Evolutionary conservation across 495 filamentous ascomycete species (phyloP), one percentile per base, ranked within the genome.

Genomic region (Corynascus novoguineensis): DNA sequence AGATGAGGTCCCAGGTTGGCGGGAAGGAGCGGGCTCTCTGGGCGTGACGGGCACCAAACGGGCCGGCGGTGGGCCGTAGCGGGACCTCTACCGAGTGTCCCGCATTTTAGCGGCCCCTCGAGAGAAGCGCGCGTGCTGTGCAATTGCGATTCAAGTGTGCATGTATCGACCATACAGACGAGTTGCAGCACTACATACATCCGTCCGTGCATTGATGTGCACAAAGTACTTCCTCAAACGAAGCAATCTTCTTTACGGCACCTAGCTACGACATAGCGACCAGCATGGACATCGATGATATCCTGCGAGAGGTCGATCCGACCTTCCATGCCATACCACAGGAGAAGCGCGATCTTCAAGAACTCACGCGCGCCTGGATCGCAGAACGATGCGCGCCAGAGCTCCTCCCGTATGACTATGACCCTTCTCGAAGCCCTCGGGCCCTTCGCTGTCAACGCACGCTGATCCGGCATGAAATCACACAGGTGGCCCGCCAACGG

Each of bases 281-380:
- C 46, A 25, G 47, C 45, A 93, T 92, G 87, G 90, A 96, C 63
- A 95, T 96, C 65, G 83, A 89, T 71, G 89, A 93, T 72, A 92
- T 96, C 62, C 83, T 96, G 59, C 85, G 82, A 69, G 85, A 89
- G 62, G 86, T 92, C 59, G 86, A 89, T 68, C 81, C 77, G 62
- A 72, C 77, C 57, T 71, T 78, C 53, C 71, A 80, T 64, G 68
- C 76, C 56, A 62, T 80, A 17, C 79, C 80, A 12, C 76, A 73
- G 17, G 84, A 85, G 57, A 86, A 83, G 21, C 81, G 82, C 57
- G 91, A 97, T 71, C 81, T 97, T 55, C 90, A 96, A 68, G 82
- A 88, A 22, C 76, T 98, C 47, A 95, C 95, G 57, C 86, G 91
- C 59, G 85, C 87, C 63, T 98, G 92, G 92, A 83, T 96, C 54